Base-by-base conservation (phyloP, 148 eudicot genomes). In the Nepenthes mirabilis region DNA sequence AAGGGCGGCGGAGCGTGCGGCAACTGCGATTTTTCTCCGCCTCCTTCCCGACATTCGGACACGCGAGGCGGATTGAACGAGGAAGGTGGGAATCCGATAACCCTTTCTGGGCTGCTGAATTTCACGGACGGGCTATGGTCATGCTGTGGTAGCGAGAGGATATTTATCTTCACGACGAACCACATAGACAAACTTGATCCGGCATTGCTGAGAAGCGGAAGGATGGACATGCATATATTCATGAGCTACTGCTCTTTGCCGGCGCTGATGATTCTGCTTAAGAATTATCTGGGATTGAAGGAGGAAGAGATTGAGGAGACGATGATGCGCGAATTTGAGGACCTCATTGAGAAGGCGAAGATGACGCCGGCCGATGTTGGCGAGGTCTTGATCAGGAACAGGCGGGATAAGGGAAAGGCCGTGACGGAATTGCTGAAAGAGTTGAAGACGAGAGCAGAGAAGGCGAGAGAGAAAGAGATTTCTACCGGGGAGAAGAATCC, bases 71-170 rank as follows among this genome's bases (percentile, higher is more conserved):
- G 56, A 11, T 1, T n/a, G 47, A 58, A 3, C 2, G 23, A 13
- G 70, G 50, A 45, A 70, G 45, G 6, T 1, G 61, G 61, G 13
- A 63, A 52, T 6, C 60, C 87, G 9, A 79, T 91, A 8, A 91
- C 98, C 1, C 65, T 91, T 1, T 91, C 98, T 2, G 98, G 98
- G 34, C 59, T 91, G 43, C 56, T 91, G 77, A 88, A 88, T 65
- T 91, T 91, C 49, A 91, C 98, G 0, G 98, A 91, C 34, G 98
- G 98, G 55, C 52, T 91, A 50, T 91, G 98, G 98, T 91, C 98
- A 2, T 91, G 96, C 14, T 91, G 98, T 9, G 98, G 98, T 52
- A 82, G 94, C n/a, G 98, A 91, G 74, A 77, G 83, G 70, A 88
- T 91, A 33, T 91, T 91, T 54, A 88, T 91, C 48, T 85, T 91